Percentiles rank a stretch among this genome's conserved stretches.
phyloP scores from a whole-genome alignment of 305 asterid species.

The Rubia peregrina region DNA sequence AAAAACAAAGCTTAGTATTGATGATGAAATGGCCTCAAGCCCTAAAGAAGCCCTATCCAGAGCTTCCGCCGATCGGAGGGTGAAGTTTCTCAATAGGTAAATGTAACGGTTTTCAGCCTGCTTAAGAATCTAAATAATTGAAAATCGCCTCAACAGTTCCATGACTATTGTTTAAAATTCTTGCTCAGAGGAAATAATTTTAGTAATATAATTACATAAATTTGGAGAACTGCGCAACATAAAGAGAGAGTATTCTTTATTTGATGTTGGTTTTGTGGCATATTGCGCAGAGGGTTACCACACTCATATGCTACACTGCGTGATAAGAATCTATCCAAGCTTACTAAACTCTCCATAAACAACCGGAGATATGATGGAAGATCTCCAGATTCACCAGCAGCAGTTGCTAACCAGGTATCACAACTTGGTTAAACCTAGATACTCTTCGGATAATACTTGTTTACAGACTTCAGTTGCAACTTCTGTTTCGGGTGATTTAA shows the following conservation, averaged over 20 bases:
- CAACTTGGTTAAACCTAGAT: slow-evolving; percentile 5
- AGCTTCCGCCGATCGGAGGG: slow-evolving; percentile 94
- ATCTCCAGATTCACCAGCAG: slow-evolving; percentile 85
- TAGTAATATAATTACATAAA: background rate
- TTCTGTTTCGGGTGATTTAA: background rate
- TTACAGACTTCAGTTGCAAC: background rate
- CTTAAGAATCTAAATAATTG: background rate
- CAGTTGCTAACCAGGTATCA: slow-evolving; percentile 67
- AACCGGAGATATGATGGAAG: slow-evolving; percentile 71
- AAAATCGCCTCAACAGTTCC: background rate
- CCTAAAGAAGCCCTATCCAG: slow-evolving; percentile 97
- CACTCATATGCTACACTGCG: slow-evolving; percentile 74
- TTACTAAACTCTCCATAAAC: slow-evolving; percentile 79
- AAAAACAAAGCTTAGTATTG: slow-evolving; percentile 91
- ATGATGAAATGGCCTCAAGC: slow-evolving; percentile 80
- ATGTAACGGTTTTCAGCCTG: background rate
- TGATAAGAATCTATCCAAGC: slow-evolving; percentile 59
- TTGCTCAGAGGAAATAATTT: background rate
- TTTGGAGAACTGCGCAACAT: background rate
- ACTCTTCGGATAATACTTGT: slow-evolving; percentile 7
- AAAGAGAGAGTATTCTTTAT: background rate
- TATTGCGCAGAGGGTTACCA: slow-evolving; percentile 55
- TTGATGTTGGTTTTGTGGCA: slow-evolving; percentile 3
- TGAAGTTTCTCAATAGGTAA: slow-evolving; percentile 82
- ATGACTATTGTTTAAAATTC: background rate